These are phyloP conservation scores for Aureobasidium sp. DNA, from an alignment of 2,329 filamentous ascomycete genomes.

Conservation along the genomic window DNA sequence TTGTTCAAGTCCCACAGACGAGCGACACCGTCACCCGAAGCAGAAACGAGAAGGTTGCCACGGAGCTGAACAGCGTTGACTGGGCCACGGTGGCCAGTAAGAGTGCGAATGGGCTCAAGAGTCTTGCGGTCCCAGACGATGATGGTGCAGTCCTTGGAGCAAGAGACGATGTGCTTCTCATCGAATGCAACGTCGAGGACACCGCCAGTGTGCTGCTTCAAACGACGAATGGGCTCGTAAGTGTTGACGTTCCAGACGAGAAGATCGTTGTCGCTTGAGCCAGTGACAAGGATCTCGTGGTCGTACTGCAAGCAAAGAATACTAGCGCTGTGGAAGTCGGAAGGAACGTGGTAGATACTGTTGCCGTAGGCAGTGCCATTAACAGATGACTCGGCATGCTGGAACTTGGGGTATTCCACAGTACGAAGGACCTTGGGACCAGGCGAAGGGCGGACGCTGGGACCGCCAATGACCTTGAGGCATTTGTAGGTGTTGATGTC, in stretches of 20 bases:
- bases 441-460: slow-evolving; percentile 49
- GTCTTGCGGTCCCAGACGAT: slow-evolving; percentile 88
- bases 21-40: slow-evolving; percentile 85
- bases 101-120: slow-evolving; percentile 64
- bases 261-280: slow-evolving; percentile 84
- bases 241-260: slow-evolving; percentile 83
- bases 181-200: slow-evolving; percentile 94
- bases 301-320: slow-evolving; percentile 96
- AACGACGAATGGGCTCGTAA: slow-evolving; percentile 70
- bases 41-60: slow-evolving; percentile 85
- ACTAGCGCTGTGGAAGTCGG: slow-evolving; percentile 73
- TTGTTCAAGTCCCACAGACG: slow-evolving; percentile 94
- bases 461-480: slow-evolving; percentile 72
- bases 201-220: slow-evolving; percentile 72
- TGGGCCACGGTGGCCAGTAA: slow-evolving; percentile 79
- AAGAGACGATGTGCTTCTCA: slow-evolving; percentile 85
- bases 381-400: slow-evolving; percentile 32
- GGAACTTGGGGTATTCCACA: slow-evolving; percentile 31
- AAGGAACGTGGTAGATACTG: slow-evolving; percentile 37
- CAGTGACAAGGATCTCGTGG: slow-evolving; percentile 83
- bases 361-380: slow-evolving; percentile 40
- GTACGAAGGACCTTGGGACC: slow-evolving; percentile 36
- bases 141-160: slow-evolving; percentile 90
- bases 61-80: slow-evolving; percentile 96
- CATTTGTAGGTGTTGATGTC: slow-evolving; percentile 85